Evolutionary conservation across 768 basidiomycete genomes (phyloP).

Genomic region (Tricholoma hemisulphureum): DNA sequence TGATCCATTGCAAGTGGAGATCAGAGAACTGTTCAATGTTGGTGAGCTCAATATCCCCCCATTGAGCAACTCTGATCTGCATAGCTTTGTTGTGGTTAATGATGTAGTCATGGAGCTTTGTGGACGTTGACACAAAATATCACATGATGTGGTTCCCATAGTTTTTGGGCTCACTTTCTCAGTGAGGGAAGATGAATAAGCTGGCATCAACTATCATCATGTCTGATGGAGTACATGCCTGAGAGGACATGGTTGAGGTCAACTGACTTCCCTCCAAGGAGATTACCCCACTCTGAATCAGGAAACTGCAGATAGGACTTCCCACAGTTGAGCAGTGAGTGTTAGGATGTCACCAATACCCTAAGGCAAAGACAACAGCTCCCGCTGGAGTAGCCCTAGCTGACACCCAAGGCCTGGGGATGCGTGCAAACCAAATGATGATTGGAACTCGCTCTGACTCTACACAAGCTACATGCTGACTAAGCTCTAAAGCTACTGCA

Average conservation of each 20-base stretch:
- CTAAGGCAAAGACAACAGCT: too few relatives aligned
- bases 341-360: too few relatives aligned
- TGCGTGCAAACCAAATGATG: too few relatives aligned
- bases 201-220: neutral
- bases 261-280: neutral
- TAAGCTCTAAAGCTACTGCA: too few relatives aligned
- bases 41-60: slow-evolving; percentile 10
- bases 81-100: slow-evolving; percentile 28
- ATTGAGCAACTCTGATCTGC: slow-evolving; percentile 4
- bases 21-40: slow-evolving; percentile 11
- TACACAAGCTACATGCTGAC: too few relatives aligned
- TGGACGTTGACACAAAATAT: slow-evolving; percentile 8
- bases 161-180: neutral
- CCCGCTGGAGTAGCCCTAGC: too few relatives aligned
- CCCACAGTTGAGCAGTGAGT: neutral
- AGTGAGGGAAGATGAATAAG: neutral
- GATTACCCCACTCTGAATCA: neutral
- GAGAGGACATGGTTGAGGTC: neutral
- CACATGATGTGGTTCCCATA: neutral
- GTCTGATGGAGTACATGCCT: neutral
- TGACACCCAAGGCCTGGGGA: too few relatives aligned
- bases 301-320: neutral
- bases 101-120: slow-evolving; percentile 13
- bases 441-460: too few relatives aligned
- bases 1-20: slow-evolving; percentile 14